Conservation (phyloP, 2,329 filamentous ascomycete species). For the Gremmenia infestans region DNA sequence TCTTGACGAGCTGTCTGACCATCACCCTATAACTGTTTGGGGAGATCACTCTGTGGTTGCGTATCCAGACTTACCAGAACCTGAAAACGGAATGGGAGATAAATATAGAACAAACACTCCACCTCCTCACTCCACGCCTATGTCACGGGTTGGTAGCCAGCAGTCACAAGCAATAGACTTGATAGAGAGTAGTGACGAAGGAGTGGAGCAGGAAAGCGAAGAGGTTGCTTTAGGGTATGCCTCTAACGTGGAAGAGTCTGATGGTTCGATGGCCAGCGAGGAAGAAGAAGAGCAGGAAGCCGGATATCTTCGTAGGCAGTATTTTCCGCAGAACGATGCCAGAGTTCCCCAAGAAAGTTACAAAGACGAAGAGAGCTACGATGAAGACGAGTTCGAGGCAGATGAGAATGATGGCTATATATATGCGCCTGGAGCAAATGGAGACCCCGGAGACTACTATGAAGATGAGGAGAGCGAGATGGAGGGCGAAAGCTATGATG, state of each 20-base stretch:
- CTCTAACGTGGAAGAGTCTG: slow-evolving; percentile 1
- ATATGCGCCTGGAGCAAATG: slow-evolving; percentile 1
- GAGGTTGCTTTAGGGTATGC: neutral
- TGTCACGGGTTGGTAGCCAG: slow-evolving; percentile 22
- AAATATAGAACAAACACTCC: neutral
- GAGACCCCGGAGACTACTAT: slow-evolving; percentile 19
- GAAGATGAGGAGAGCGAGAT: slow-evolving; percentile 28
- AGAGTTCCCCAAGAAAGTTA: neutral
- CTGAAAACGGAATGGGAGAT: neutral
- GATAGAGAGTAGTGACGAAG: slow-evolving; percentile 21
- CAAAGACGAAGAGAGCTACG: slow-evolving; percentile 9
- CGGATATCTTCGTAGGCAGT: neutral
- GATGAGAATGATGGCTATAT: slow-evolving; percentile 22
- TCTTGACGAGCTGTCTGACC: slow-evolving; percentile 5
- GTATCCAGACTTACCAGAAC: slow-evolving; percentile 21
- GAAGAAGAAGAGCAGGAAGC: slow-evolving; percentile 4
- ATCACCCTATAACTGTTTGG: slow-evolving; percentile 3
- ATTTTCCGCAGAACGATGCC: neutral
- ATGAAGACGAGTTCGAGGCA: slow-evolving; percentile 21
- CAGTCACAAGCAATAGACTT: slow-evolving; percentile 24
- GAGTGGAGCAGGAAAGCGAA: neutral
- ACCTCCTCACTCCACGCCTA: slow-evolving; percentile 5
- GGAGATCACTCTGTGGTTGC: neutral
- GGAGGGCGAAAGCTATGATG: slow-evolving; percentile 12
- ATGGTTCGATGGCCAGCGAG: slow-evolving; percentile 12